Evolutionary conservation across 2,329 filamentous ascomycete species (phyloP), one percentile per base, ranked within the genome.

Genomic region (Botrytis deweyae): DNA sequence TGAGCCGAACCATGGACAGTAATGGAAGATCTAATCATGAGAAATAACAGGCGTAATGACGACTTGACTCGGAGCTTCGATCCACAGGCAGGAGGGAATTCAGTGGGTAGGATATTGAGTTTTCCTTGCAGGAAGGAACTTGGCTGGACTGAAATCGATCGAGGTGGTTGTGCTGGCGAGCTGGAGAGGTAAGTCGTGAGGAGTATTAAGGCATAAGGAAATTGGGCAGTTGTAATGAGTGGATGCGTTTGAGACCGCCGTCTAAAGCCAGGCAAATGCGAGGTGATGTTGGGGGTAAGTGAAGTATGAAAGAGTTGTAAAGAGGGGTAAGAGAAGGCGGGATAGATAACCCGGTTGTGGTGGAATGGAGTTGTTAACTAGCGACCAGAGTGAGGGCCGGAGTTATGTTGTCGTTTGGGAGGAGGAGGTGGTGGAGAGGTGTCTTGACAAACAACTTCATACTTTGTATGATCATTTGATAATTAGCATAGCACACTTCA

Each of bases 51-150:
- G 49, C 1, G 25, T n/a, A n/a, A 52, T 52, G 49, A 14, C 12
- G 49, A 52, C 22, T 52, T n/a, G 5, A 14, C 49, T 52, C 10
- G 12, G 10, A 12, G 49, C 49, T 52, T 25, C 25, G 49, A 52
- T 52, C 49, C 25, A 52, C 12, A 52, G 25, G 1, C 46, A 33
- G 2, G 14, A 18, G 55, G 14, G 14, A 20, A 3, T 58, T 58
- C n/a, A 58, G n/a, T 58, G 49, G 25, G 10, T 52, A 52, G 49
- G 10, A 14, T 14, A 14, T 0, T 4, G 49, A 52, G 20, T 52
- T 3, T n/a, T 14, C n/a, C 25, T 1, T 2, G 10, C 0, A 52
- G 6, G 9, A n/a, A 33, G 33, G 9, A 14, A 18, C n/a, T 16
- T 14, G 33, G n/a, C 18, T 58, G n/a, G 55, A 33, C 25, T 52